These are phyloP conservation scores for Phytophthora sp. DNA, from an alignment of 352 stramenopile genomes.

Conservation along the genomic window DNA sequence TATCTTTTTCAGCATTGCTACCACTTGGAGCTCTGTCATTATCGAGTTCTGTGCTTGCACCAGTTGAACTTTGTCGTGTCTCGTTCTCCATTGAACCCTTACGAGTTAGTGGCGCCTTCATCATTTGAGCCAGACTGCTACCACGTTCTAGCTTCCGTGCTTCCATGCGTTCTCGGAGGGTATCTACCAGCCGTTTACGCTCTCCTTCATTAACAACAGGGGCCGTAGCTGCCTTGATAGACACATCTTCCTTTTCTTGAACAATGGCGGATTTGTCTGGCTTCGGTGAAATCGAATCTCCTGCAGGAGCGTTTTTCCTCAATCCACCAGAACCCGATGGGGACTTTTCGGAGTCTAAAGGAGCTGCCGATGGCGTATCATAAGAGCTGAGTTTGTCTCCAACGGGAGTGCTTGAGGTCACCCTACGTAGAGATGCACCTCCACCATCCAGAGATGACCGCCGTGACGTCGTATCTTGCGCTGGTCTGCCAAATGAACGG, in stretches of 20 bases:
- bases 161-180: constrained; percentile 51
- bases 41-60: constrained; percentile 25
- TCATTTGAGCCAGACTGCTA: constrained; percentile 46
- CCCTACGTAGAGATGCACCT: constrained; percentile 25
- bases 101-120: constrained; percentile 32
- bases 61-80: constrained; percentile 11
- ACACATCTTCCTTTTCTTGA: constrained; percentile 28
- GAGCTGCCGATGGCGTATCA: constrained; percentile 16
- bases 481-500: constrained; percentile 16
- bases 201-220: constrained; percentile 41
- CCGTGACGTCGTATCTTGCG: constrained; percentile 29
- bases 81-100: constrained; percentile 31
- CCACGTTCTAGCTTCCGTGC: constrained; percentile 44
- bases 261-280: constrained; percentile 17
- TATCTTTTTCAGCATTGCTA: constrained; percentile 45
- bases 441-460: constrained; percentile 44
- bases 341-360: constrained; percentile 23
- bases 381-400: constrained; percentile 27
- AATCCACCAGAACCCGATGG: constrained; percentile 19
- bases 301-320: constrained; percentile 20
- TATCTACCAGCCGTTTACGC: constrained; percentile 43
- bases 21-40: constrained; percentile 20
- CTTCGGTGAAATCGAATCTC: constrained; percentile 29
- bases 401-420: constrained; percentile 25
- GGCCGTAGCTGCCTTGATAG: constrained; percentile 9